These are phyloP conservation scores for Passiflora organensis DNA, from an alignment of 345 rosid genomes.

Conservation along the genomic window DNA sequence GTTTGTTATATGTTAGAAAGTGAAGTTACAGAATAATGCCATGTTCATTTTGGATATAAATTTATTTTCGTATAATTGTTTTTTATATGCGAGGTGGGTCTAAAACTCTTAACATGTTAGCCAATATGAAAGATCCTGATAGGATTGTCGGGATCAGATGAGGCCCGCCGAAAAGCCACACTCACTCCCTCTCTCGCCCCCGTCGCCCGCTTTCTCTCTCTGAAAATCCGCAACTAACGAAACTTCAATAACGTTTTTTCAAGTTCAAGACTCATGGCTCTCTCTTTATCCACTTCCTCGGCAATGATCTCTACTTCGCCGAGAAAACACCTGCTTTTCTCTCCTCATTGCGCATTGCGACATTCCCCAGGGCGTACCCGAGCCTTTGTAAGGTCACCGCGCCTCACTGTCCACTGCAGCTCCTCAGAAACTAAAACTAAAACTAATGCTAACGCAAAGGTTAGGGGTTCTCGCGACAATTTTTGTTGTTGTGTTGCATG, in stretches of 20 bases:
- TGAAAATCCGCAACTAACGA: not conserved
- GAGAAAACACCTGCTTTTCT: conserved; percentile 18
- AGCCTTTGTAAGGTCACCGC: conserved; percentile 18
- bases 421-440: too few relatives aligned
- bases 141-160: conserved; percentile 26
- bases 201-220: conserved; percentile 12
- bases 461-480: conserved; percentile 5
- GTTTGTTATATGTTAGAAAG: too few relatives aligned
- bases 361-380: conserved; percentile 12
- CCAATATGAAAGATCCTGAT: conserved; percentile 31
- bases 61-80: not conserved
- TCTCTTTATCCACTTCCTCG: conserved; percentile 45
- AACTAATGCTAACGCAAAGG: conserved; percentile 20
- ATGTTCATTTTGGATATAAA: too few relatives aligned
- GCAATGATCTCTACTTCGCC: conserved; percentile 25
- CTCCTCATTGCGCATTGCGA: conserved; percentile 31
- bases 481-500: not conserved
- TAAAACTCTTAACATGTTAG: too few relatives aligned
- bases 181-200: too few relatives aligned
- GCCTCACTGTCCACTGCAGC: conserved; percentile 29
- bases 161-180: conserved; percentile 45
- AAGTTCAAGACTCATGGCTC: conserved; percentile 34
- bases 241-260: not conserved
- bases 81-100: not conserved
- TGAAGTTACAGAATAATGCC: too few relatives aligned